These are phyloP conservation scores for Phytophthora pistaciae DNA, from an alignment of 352 stramenopile genomes.

Conservation along the genomic window DNA sequence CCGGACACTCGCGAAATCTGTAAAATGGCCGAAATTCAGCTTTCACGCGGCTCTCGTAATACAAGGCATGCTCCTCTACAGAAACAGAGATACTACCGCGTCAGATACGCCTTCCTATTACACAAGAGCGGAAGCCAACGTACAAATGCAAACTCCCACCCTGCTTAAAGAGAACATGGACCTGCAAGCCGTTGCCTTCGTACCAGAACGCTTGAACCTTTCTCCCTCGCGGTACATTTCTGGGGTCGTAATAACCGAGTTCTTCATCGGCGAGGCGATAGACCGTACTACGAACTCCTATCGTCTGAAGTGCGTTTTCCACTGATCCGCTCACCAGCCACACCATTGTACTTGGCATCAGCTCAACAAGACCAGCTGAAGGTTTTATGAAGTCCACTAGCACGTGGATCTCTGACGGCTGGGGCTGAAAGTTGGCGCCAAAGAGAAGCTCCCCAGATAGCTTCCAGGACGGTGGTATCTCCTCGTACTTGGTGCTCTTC, in stretches of 20 bases:
- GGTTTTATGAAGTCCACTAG: background rate
- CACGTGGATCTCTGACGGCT: conserved; percentile 1
- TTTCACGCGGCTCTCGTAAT: conserved; percentile 1
- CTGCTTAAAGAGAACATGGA: background rate
- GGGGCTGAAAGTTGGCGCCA: background rate
- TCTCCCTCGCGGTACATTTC: background rate
- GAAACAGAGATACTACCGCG: background rate
- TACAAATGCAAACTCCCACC: background rate
- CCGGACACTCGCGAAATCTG: background rate
- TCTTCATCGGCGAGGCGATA: conserved; percentile 2
- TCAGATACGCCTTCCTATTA: background rate
- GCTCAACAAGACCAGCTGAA: background rate
- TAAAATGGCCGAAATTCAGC: background rate
- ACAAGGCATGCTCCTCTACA: background rate
- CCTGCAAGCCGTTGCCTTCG: background rate
- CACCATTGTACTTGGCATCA: background rate
- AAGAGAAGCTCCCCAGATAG: background rate
- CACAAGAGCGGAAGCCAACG: background rate
- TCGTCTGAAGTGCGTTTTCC: background rate
- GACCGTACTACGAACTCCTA: background rate
- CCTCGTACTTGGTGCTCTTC: background rate
- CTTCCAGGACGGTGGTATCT: background rate
- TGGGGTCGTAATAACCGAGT: conserved; percentile 3
- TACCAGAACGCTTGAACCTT: background rate
- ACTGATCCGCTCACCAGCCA: conserved; percentile 1